Base-by-base conservation (phyloP, 768 basidiomycete species). In the Phylloporus arenicola region DNA sequence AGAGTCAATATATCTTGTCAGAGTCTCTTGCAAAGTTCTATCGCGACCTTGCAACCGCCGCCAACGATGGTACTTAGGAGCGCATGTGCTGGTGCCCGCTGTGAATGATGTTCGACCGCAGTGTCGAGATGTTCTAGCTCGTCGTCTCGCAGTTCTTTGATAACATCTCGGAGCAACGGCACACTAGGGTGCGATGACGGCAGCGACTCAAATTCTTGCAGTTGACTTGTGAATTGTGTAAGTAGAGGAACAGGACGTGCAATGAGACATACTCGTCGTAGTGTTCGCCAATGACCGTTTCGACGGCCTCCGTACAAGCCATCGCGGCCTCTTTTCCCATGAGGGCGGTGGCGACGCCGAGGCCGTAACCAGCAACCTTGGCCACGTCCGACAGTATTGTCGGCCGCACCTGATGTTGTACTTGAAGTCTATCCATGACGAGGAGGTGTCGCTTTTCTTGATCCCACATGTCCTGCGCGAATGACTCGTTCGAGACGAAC, bases 221-320 rank as follows among this genome's bases (percentile, higher is more conserved):
- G 74, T 75, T 97, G 94, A 60, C 93, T 96, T 50, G 40, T 27
- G 29, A 45, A 13, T 45, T 10, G 31, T 39, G 25, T 63, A 11
- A 60, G 54, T 47, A 29, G 34, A 30, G 20, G 16, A 13, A 29
- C 2, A 20, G 14, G 42, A 35, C 25, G 17, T 13, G 45, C 9
- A 33, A n/a, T 48, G 33, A 40, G 48, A 78, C 90, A 64, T 64
- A 95, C 94, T 96, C 92, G 65, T 97, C 91, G 61, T 98, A 98
- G 69, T 98, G 94, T 68, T 98, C 94, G 35, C 94, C 94, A 46
- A 98, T 98, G 49, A 92, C 92, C 0, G 94, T 96, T 68, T 98
- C 94, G 17, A 98, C 93, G 0, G 94, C 94, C 67, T 98, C 94
- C 0, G 94, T 98, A 61, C 94, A 97, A 6, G 94, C 94, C 94